Base-by-base conservation (phyloP, 2,329 filamentous ascomycete species). In the Ceratocystis cubensis region DNA sequence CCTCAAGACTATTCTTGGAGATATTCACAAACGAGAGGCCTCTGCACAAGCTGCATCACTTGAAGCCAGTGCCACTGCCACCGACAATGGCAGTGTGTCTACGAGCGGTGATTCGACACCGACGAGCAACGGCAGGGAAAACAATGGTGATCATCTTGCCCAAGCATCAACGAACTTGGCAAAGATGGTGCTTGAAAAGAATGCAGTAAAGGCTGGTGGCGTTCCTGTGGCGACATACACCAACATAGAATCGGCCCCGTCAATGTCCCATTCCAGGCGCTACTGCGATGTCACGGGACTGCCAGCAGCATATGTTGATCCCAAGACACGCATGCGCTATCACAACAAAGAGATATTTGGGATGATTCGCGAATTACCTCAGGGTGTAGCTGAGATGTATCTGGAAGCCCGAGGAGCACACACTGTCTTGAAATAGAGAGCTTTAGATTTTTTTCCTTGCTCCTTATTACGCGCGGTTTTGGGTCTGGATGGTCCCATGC, bases 281-380 rank as follows among this genome's bases (percentile, higher is more conserved):
- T 99, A 97, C 76, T 99, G 94, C 79, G 95, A 99, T 75, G 84
- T 99, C 72, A 99, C 94, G 0, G 95, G 94, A 1, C 78, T 99
- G 70, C 85, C 90, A n/a, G 90, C 91, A 37, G 88, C 88, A 5
- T 99, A 99, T 74, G 85, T 89, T 41, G 94, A 99, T 74, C 95
- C 94, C 2, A 99, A 99, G 82, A 96, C 92, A 48, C 84, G 93
- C 70, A 77, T 99, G 75, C 82, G 93, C 69, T 99, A 99, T 76
- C 89, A 96, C 76, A 88, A 99, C 75, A 88, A 84, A 75, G 94
- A 99, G 78, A 84, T 97, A 5, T 99, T 96, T 78, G 84, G 83
- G 2, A 83, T 91, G 50, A 88, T 99, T 68, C 85, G 91, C 72
- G 84, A 82, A 1, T 76, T 99, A 71, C 88, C 88, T 4, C 92